These are phyloP conservation scores for Talaromyces albobiverticillius DNA, from an alignment of 2,329 filamentous ascomycete genomes.

Conservation along the genomic window DNA sequence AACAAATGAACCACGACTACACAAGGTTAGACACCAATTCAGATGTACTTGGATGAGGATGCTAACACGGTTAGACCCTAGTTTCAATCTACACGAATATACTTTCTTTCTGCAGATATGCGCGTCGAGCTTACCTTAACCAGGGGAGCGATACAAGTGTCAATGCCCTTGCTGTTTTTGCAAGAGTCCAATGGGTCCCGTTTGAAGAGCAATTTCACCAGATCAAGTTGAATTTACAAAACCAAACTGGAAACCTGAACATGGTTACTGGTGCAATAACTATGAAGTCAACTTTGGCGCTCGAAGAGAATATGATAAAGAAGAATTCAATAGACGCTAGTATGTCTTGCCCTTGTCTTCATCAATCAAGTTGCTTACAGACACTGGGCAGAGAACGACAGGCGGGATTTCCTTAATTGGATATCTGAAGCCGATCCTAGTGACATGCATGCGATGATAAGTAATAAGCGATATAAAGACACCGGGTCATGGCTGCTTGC, in stretches of 20 bases:
- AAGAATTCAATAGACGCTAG: not conserved
- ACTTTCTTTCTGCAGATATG: constrained; percentile 10
- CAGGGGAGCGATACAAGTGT: not conserved
- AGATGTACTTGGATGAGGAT: not conserved
- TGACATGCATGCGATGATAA: not conserved
- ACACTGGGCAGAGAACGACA: constrained; percentile 1
- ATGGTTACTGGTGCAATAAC: constrained; percentile 3
- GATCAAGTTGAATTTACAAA: constrained; percentile 10
- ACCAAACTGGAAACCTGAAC: constrained; percentile 5
- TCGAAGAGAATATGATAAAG: not conserved
- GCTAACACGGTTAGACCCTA: constrained; percentile 1
- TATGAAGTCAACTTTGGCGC: constrained; percentile 7
- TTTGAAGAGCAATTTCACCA: constrained; percentile 16
- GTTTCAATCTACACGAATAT: constrained; percentile 12
- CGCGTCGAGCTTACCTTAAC: constrained; percentile 1
- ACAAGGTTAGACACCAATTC: not conserved
- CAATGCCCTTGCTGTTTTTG: not conserved
- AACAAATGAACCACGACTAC: not conserved
- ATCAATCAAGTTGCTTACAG: not conserved
- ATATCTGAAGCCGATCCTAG: constrained; percentile 8
- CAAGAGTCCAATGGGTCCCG: constrained; percentile 12
- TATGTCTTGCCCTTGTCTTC: not conserved
- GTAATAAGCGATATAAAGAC: constrained; percentile 6
- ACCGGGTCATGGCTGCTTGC: constrained; percentile 14
- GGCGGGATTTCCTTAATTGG: constrained; percentile 12